Conservation (phyloP, 1,139 yeast species). For the Suhomyces kunorum region DNA sequence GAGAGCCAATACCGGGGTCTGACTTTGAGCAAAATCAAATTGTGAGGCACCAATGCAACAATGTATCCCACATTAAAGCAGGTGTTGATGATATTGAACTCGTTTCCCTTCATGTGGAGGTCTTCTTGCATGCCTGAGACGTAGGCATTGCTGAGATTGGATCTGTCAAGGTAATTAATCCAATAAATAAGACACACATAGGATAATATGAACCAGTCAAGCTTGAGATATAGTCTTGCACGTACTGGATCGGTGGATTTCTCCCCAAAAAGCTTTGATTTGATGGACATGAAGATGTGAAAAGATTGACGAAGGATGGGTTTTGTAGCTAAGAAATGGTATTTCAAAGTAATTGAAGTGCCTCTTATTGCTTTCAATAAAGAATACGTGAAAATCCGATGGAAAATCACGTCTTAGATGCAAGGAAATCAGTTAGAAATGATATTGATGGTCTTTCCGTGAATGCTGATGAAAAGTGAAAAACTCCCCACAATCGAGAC, state of each 20-base stretch:
- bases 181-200: slow-evolving; percentile 59
- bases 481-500: too few relatives aligned
- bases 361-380: too few relatives aligned
- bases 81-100: slow-evolving; percentile 51
- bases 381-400: too few relatives aligned
- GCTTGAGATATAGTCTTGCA: slow-evolving; percentile 44
- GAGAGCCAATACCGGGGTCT: slow-evolving; percentile 58
- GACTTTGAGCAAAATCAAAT: slow-evolving; percentile 49
- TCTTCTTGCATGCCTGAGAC: slow-evolving; percentile 42
- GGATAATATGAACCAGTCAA: slow-evolving; percentile 58
- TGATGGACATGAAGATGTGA: slow-evolving; percentile 17
- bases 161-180: slow-evolving; percentile 49
- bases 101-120: slow-evolving; percentile 47
- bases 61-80: slow-evolving; percentile 62
- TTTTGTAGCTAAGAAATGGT: too few relatives aligned
- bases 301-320: too few relatives aligned
- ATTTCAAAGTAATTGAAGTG: too few relatives aligned
- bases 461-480: too few relatives aligned
- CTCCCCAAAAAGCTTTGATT: slow-evolving; percentile 30
- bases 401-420: too few relatives aligned
- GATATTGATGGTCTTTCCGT: too few relatives aligned
- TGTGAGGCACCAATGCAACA: slow-evolving; percentile 59
- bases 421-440: too few relatives aligned
- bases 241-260: slow-evolving; percentile 41
- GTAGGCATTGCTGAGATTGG: slow-evolving; percentile 49